These are phyloP conservation scores for Agrocybe chaxingu DNA, from an alignment of 768 basidiomycete genomes.

Conservation along the genomic window DNA sequence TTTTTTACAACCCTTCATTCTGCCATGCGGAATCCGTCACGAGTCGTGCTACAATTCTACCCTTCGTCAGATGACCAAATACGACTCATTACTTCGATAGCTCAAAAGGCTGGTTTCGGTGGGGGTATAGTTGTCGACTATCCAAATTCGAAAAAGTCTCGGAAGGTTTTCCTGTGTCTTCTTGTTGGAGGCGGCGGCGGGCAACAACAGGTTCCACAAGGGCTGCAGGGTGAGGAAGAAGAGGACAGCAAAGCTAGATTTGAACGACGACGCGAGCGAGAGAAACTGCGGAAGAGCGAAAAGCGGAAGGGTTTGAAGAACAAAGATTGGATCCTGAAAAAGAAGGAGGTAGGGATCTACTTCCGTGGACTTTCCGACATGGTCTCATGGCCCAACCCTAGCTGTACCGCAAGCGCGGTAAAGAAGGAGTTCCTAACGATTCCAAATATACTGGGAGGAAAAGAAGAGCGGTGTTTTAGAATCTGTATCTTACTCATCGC, in stretches of 20 bases:
- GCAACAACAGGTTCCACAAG: constrained; percentile 68
- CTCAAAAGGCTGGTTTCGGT: constrained; percentile 93
- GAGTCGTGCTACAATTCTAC: constrained; percentile 92
- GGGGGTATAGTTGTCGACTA: constrained; percentile 97
- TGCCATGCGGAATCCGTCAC: constrained; percentile 77
- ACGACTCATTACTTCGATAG: constrained; percentile 88
- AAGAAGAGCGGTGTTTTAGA: constrained; percentile 73
- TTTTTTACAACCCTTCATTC: constrained; percentile 95
- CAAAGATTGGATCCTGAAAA: constrained; percentile 91
- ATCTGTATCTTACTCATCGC: constrained; percentile 4
- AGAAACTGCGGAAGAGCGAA: constrained; percentile 53
- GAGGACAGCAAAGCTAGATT: constrained; percentile 61
- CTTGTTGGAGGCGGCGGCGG: constrained; percentile 80
- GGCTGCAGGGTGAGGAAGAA: constrained; percentile 66
- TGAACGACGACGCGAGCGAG: constrained; percentile 74
- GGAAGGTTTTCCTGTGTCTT: constrained; percentile 91
- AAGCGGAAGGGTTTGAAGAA: constrained; percentile 74
- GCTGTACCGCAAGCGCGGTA: constrained; percentile 84
- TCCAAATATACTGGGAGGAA: constrained; percentile 94
- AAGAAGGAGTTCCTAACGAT: constrained; percentile 79
- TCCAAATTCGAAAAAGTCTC: constrained; percentile 94
- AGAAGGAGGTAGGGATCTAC: constrained; percentile 78
- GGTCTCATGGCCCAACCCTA: constrained; percentile 22
- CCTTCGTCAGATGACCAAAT: constrained; percentile 97
- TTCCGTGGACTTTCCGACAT: constrained; percentile 1